Percentiles rank a stretch among this genome's conserved stretches.
These are phyloP conservation scores for Agapanthus africanus DNA, from an alignment of 106 monocot genomes.

Conservation along the genomic window DNA sequence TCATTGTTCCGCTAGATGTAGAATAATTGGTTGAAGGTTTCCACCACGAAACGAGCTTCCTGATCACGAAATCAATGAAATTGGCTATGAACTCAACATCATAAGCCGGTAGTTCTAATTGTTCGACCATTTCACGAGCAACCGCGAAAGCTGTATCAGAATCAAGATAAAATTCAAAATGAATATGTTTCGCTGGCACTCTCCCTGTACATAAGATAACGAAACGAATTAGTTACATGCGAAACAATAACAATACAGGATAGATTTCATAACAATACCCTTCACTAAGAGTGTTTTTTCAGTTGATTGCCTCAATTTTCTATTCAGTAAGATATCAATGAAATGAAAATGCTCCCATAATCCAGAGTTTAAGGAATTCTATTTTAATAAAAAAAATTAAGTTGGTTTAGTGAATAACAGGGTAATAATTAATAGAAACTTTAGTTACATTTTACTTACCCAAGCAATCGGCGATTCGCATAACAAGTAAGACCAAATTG, in stretches of 20 bases:
- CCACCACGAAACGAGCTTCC: constrained; percentile 48
- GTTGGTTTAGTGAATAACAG: no score
- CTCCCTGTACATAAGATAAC: no score
- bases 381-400: no score
- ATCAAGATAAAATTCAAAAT: constrained; percentile 54
- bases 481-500: constrained; percentile 22
- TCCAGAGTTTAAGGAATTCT: no score
- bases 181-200: constrained; percentile 27
- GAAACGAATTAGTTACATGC: no score
- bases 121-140: constrained; percentile 57
- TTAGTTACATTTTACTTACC: constrained; percentile 25
- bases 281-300: no score
- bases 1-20: constrained; percentile 19
- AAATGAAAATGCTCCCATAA: no score
- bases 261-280: no score
- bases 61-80: constrained; percentile 58
- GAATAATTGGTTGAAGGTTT: constrained; percentile 15
- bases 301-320: no score
- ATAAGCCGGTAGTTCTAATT: constrained; percentile 37
- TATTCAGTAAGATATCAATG: no score
- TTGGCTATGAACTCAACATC: constrained; percentile 60
- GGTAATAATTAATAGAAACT: neutral
- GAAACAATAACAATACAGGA: no score
- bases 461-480: constrained; percentile 31
- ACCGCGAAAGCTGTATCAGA: constrained; percentile 54